Conservation (phyloP, 768 basidiomycete genomes). For the Mycena vitilis region DNA sequence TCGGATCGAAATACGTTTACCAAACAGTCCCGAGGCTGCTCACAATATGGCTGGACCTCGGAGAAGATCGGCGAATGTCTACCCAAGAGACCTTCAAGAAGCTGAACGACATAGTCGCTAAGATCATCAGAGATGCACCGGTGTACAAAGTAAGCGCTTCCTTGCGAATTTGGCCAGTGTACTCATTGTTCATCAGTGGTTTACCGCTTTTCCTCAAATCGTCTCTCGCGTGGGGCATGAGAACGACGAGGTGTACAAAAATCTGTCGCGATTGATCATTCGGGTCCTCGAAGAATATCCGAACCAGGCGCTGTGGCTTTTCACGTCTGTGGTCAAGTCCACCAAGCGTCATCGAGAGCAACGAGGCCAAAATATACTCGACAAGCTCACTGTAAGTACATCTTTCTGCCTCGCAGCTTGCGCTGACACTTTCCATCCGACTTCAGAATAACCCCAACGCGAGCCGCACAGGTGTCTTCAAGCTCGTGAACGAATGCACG, state of each 20-base stretch:
- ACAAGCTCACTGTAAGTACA: constrained; percentile 65
- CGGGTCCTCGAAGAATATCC: constrained; percentile 86
- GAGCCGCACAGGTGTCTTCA: constrained; percentile 53
- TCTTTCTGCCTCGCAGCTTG: not conserved
- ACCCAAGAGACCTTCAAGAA: constrained; percentile 58
- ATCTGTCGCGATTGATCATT: constrained; percentile 75
- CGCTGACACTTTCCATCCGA: not conserved
- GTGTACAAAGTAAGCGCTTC: constrained; percentile 75
- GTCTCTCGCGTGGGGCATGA: constrained; percentile 91
- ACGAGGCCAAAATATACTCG: constrained; percentile 70
- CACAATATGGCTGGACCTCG: constrained; percentile 94
- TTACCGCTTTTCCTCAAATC: constrained; percentile 95
- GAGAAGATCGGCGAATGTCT: constrained; percentile 61
- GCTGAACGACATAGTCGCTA: constrained; percentile 68
- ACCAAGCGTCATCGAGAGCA: constrained; percentile 69
- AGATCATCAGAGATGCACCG: constrained; percentile 70
- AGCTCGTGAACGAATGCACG: constrained; percentile 64
- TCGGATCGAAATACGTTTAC: constrained; percentile 95
- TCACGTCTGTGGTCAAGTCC: constrained; percentile 89
- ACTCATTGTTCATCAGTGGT: constrained; percentile 72
- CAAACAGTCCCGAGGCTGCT: constrained; percentile 94
- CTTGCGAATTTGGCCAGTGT: constrained; percentile 1
- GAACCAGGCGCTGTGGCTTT: constrained; percentile 93
- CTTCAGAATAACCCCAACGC: constrained; percentile 60
- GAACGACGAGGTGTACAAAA: constrained; percentile 67